A percentile compares a stretch with the other conserved stretches of the same genome.
These are phyloP conservation scores for Vaccinium macrocarpon DNA, from an alignment of 148 eudicot species.

Conservation along the genomic window DNA sequence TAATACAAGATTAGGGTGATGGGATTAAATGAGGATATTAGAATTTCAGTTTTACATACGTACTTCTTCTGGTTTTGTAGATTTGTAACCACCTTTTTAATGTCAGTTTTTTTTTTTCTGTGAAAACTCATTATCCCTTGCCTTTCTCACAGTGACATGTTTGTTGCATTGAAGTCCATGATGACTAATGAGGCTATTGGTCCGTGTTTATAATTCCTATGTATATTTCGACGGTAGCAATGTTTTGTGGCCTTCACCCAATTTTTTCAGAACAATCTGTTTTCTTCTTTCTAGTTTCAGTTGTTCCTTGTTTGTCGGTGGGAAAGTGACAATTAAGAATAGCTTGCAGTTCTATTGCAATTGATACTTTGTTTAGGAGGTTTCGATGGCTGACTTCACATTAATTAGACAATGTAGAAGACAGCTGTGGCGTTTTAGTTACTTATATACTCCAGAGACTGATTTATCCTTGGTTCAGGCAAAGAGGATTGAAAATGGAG, in stretches of 20 bases:
- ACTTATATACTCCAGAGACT: background rate
- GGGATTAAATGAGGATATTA: background rate
- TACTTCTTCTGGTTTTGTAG: background rate
- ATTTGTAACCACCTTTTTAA: background rate
- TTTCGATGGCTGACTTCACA: background rate
- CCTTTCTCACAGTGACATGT: background rate
- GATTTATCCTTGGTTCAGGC: slow-evolving; percentile 38
- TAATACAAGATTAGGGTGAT: background rate
- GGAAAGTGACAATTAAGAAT: background rate
- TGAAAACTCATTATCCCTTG: background rate
- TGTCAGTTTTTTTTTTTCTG: background rate
- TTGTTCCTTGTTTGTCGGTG: too few species aligned
- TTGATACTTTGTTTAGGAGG: background rate
- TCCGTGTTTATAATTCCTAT: background rate
- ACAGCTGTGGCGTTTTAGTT: background rate
- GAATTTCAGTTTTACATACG: background rate
- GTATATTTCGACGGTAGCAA: background rate
- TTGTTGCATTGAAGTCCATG: background rate
- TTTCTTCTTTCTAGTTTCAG: too few species aligned
- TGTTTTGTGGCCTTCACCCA: background rate
- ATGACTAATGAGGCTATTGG: background rate
- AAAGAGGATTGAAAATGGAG: slow-evolving; percentile 90
- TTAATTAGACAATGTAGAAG: background rate
- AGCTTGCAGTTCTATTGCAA: background rate
- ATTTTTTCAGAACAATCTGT: background rate